Base-by-base conservation (phyloP, 768 basidiomycete genomes). In the Lactarius vividus region DNA sequence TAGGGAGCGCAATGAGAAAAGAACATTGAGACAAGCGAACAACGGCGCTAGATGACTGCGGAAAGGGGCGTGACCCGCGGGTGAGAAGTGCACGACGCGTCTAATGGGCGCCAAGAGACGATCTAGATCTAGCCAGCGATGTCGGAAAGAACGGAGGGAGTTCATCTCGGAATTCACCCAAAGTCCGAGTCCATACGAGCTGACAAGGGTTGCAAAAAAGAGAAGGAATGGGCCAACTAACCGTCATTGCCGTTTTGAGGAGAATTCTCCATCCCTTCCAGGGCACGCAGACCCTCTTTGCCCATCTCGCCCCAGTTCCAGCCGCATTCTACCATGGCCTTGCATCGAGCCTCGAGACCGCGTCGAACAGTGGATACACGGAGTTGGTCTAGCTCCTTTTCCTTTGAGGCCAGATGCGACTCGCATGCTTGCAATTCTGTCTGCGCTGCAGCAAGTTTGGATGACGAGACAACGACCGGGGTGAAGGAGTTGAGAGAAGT, bases 391-490 rank as follows among this genome's bases (percentile, higher is more conserved):
- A 92, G 80, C 64, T 87, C 87, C 23, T 77, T 81, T 72, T 94
- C 91, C 73, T 91, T 91, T 31, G 77, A 65, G 0, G 87, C 87
- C 2, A 94, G 80, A 62, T 88, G 88, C 0, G 83, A 79, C 72
- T 94, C 92, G 74, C 92, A 94, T 10, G 90, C 92, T 71, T 92
- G 91, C 23, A 94, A 79, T 68, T 93, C 89, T 0, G 87, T 78
- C 69, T 93, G 92, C 0, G 91, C 90, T 2, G 84, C 77, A 0
- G 79, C 78, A 9, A 91, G 80, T 72, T 90, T 91, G 20, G 76
- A 67, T 3, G 70, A 55, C 13, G 61, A 37, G 15, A 54, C 16
- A 1, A 49, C 29, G 13, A 53, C 23, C 0, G 37, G 70, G 65
- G 29, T 71, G 63, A 53, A 71, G 44, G 63, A 72, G 46, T 56